Conservation (phyloP, 768 basidiomycete species). For the Leccinum variicolor region DNA sequence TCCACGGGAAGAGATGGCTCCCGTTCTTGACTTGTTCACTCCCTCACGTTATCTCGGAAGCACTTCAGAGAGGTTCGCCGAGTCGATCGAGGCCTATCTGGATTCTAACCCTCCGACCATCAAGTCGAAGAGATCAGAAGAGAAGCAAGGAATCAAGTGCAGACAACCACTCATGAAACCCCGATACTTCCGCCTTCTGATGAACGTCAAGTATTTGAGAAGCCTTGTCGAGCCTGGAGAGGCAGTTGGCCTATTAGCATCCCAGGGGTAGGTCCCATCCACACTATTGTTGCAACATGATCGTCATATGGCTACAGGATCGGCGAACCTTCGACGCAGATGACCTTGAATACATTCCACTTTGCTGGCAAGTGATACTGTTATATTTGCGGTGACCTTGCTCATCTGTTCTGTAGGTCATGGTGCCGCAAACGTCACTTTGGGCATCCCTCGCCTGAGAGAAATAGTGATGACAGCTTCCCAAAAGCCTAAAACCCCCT, state of each 20-base stretch:
- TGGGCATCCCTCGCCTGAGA: slow-evolving; percentile 97
- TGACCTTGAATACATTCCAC: slow-evolving; percentile 99
- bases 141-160: slow-evolving; percentile 38
- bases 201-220: slow-evolving; percentile 91
- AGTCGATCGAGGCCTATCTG: slow-evolving; percentile 74
- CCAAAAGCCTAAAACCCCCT: slow-evolving; percentile 92
- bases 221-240: slow-evolving; percentile 96
- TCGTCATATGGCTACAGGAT: slow-evolving; percentile 50
- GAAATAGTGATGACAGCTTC: slow-evolving; percentile 99
- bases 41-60: slow-evolving; percentile 82
- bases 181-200: slow-evolving; percentile 71
- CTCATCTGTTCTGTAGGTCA: slow-evolving; percentile 58
- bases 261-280: slow-evolving; percentile 74
- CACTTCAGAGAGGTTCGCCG: slow-evolving; percentile 90
- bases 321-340: slow-evolving; percentile 98
- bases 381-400: neutral
- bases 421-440: slow-evolving; percentile 97
- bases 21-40: slow-evolving; percentile 69
- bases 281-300: neutral
- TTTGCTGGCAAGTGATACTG: slow-evolving; percentile 71
- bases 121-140: slow-evolving; percentile 39
- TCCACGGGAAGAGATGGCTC: slow-evolving; percentile 61
- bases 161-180: slow-evolving; percentile 45
- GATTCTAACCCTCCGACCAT: slow-evolving; percentile 65
- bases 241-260: slow-evolving; percentile 95